Percentiles rank a stretch among this genome's conserved stretches.
Conservation (phyloP, 306 rosid genomes). For the Fragaria nilgerrensis region DNA sequence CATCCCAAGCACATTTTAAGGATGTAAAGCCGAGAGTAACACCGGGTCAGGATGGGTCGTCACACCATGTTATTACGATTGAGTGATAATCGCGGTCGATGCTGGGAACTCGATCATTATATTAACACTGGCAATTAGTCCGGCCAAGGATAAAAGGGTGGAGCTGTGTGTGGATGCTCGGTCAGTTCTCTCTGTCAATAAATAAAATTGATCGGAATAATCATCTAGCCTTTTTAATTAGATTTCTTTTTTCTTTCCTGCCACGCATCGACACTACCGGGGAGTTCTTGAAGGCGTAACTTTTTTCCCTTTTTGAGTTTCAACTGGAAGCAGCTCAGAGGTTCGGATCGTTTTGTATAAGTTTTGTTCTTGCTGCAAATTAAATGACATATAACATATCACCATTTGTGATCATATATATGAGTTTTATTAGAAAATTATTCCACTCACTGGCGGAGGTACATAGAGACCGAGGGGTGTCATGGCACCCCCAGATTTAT, state of each 20-base stretch:
- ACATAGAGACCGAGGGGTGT: too few relatives aligned
- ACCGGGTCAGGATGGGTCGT: not conserved
- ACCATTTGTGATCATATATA: not conserved
- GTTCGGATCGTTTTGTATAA: not conserved
- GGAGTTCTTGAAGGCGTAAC: not conserved
- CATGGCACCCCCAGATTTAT: too few relatives aligned
- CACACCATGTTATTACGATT: slow-evolving; percentile 9
- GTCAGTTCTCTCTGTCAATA: not conserved
- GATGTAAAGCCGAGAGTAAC: slow-evolving; percentile 14
- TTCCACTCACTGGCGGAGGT: too few relatives aligned
- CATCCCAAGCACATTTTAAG: slow-evolving; percentile 20
- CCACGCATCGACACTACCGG: not conserved
- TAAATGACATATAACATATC: not conserved
- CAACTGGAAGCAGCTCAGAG: not conserved
- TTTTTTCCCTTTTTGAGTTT: not conserved
- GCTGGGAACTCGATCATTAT: not conserved
- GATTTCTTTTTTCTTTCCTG: not conserved
- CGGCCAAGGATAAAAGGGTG: not conserved
- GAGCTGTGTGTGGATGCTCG: not conserved
- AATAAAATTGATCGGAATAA: not conserved
- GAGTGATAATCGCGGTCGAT: not conserved
- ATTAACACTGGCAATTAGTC: not conserved
- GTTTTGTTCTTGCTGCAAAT: not conserved
- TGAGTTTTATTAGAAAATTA: too few relatives aligned
- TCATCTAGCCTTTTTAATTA: too few relatives aligned